Base-by-base conservation (phyloP, 73 alveolate genomes). In the Symbiodinium pilosum region DNA sequence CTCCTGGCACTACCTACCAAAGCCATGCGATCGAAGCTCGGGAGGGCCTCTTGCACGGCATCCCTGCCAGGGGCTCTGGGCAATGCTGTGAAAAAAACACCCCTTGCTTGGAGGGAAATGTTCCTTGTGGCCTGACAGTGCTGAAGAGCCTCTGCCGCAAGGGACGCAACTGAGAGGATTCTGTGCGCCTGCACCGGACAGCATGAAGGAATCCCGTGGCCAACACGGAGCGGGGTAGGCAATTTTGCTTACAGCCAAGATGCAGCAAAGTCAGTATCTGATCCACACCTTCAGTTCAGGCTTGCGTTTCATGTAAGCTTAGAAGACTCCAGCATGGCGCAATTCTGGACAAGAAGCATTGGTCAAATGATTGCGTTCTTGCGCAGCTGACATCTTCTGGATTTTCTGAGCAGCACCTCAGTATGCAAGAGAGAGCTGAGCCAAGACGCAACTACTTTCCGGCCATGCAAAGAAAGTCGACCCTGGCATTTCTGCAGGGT, bases 11-110 rank as follows among this genome's bases (percentile, higher is more conserved):
- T 91, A 38, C 96, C 96, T 32, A 91, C 96, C 87, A 91, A 44
- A 18, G 87, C 73, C 96, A 91, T 69, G 47, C 96, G 96, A 12
- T 64, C 96, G 28, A 91, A 91, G 75, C 51, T 91, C 77, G 75
- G 88, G 18, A 91, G 75, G 14, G 96, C 96, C 26, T 68, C 87
- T 68, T 51, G 39, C 26, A 77, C 87, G 24, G 96, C 96, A 26
- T 91, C 87, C 96, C 96, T 91, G 88, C 34, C 47, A n/a, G 18
- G 71, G 71, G 71, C 1, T 26, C 73, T 24, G 32, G 26, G 64
- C 73, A 54, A 16, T 24, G 73, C 73, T n/a, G 32, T 54, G 30
- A 54, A n/a, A n/a, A n/a, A n/a, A n/a, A n/a, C n/a, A n/a, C n/a
- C n/a, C n/a, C n/a, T n/a, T n/a, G n/a, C n/a, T n/a, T n/a, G n/a